Conservation (phyloP, 2,329 filamentous ascomycete genomes). For the Fusarium sp. region DNA sequence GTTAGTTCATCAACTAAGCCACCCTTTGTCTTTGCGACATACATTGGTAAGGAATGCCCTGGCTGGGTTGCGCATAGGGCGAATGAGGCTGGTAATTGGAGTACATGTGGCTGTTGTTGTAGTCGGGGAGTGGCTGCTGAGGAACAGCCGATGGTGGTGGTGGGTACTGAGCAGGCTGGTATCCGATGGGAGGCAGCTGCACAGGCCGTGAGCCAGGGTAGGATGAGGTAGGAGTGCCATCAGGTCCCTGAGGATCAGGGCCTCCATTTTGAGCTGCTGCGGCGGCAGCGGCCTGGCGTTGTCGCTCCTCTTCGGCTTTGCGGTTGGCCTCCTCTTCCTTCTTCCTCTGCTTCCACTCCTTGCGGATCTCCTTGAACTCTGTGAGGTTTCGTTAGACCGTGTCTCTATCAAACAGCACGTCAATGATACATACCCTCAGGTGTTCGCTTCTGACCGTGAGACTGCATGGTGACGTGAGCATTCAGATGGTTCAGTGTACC, state of each 20-base stretch:
- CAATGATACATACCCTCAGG: constrained; percentile 82
- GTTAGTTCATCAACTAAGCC: constrained; percentile 29
- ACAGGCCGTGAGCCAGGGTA: constrained; percentile 68
- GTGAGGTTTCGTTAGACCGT: constrained; percentile 45
- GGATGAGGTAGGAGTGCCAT: constrained; percentile 60
- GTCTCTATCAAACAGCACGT: neutral
- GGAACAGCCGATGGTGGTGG: constrained; percentile 67
- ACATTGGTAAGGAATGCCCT: constrained; percentile 71
- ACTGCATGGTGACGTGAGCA: constrained; percentile 99
- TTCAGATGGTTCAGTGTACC: constrained; percentile 97
- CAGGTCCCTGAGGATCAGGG: constrained; percentile 57
- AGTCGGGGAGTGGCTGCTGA: constrained; percentile 66
- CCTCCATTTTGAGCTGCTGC: constrained; percentile 64
- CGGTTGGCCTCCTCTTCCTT: constrained; percentile 86
- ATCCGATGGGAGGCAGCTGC: constrained; percentile 81
- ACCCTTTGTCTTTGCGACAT: constrained; percentile 47
- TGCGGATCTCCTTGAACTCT: constrained; percentile 99
- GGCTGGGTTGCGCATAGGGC: constrained; percentile 66
- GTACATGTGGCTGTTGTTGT: constrained; percentile 65
- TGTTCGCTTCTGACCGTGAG: constrained; percentile 91
- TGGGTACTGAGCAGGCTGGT: constrained; percentile 74
- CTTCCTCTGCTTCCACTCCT: constrained; percentile 99
- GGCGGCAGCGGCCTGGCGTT: constrained; percentile 64
- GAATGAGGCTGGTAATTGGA: constrained; percentile 68
- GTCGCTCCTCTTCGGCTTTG: constrained; percentile 81